These are phyloP conservation scores for Gloeostereum incarnatum DNA, from an alignment of 768 basidiomycete genomes.

Conservation along the genomic window DNA sequence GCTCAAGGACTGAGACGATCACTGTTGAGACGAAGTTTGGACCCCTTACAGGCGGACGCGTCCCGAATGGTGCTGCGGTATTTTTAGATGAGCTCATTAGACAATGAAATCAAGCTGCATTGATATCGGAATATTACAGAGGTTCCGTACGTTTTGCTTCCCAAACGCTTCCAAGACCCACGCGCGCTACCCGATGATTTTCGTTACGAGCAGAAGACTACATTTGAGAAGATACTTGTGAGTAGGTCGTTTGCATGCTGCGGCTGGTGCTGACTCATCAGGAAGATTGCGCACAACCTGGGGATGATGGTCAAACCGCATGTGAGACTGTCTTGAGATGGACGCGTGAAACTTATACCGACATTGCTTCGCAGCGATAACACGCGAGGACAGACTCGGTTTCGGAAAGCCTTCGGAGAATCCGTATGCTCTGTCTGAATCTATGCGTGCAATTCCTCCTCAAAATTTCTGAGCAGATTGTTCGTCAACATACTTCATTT, in stretches of 20 bases:
- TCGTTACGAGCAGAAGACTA: constrained; percentile 48
- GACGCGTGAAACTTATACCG: not conserved
- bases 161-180: constrained; percentile 56
- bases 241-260: constrained; percentile 14
- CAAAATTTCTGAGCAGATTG: constrained; percentile 24
- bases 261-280: not conserved
- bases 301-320: constrained; percentile 53
- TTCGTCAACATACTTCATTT: constrained; percentile 56
- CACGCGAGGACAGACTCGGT: constrained; percentile 52
- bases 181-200: constrained; percentile 40
- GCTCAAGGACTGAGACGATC: too few species aligned
- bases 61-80: too few species aligned
- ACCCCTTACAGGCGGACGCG: too few species aligned
- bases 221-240: constrained; percentile 47
- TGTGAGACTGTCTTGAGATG: constrained; percentile 18
- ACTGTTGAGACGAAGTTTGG: too few species aligned
- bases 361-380: constrained; percentile 22
- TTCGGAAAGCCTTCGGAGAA: constrained; percentile 62
- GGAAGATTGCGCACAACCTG: constrained; percentile 52
- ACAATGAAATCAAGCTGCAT: too few species aligned
- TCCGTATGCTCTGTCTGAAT: constrained; percentile 36
- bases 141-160: constrained; percentile 64
- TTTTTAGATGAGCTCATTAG: too few species aligned
- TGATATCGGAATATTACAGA: constrained; percentile 44
- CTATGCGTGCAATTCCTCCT: constrained; percentile 1